Evolutionary conservation across 352 stramenopile genomes (phyloP), one percentile per base, ranked within the genome.

Genomic region (Pythium sukuiense): DNA sequence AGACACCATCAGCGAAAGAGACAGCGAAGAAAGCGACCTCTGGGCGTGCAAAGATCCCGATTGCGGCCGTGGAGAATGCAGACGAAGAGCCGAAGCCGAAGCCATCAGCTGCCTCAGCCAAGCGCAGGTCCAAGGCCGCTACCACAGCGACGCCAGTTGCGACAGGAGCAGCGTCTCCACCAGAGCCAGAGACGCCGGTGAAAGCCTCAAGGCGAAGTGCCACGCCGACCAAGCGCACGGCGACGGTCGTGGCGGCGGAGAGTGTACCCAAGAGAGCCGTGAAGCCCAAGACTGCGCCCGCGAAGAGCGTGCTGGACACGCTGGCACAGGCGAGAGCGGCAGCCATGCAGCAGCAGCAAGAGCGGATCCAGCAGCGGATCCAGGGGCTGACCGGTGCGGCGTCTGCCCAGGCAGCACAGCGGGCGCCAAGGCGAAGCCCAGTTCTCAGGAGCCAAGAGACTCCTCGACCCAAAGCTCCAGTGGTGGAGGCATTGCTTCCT

Each of bases 321-420:
- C 66, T 92, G 26, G 78, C 71, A 0, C 68, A 83, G 30, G 76
- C 85, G 39, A 76, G 83, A 29, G 69, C 49, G 14, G 71, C 84
- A 29, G 45, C 86, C 50, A 55, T 82, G 45, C 73, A 68, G 3
- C 76, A 88, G 48, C 83, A 90, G 57, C 72, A 86, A 52, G 64
- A 80, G 13, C 72, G 83, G 3, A 72, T 90, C 26, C 73, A 84
- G 56, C 39, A 63, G 26, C 78, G 83, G 3, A 80, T 92, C 41
- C 71, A 80, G 58, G 74, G 70, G 26, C 68, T 92, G 45, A 73
- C 76, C 32, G 50, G 52, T 7, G 30, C 55, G 27, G 45, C 16
- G 32, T 16, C 27, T 14, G 12, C 37, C 5, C 24, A 12, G 24
- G 55, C 35, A 18, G 2, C 55, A 11, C 20, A 52, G 35, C n/a